phyloP scores from a whole-genome alignment of 108 stramenopile genomes.

The Chaetoceros muelleri region DNA sequence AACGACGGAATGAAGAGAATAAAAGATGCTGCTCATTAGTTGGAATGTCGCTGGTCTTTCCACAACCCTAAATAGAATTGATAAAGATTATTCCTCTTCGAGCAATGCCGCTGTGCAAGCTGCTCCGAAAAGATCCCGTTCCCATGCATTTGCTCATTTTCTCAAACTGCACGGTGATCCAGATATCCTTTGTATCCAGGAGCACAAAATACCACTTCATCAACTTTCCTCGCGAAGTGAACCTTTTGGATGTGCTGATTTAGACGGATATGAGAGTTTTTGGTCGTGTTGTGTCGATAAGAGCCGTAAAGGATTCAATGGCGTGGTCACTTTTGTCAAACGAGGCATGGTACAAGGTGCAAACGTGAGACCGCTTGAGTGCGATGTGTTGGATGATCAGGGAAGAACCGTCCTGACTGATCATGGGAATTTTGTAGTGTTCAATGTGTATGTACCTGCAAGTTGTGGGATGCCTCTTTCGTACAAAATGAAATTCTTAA shows the following conservation, averaged over 20 bases:
- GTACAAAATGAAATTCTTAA: conserved; percentile 74
- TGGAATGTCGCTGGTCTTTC: conserved; percentile 89
- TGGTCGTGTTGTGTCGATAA: conserved; percentile 67
- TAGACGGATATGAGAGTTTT: conserved; percentile 69
- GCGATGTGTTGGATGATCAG: conserved; percentile 65
- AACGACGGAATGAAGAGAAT: no score
- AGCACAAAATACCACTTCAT: conserved; percentile 72
- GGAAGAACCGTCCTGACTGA: conserved; percentile 88
- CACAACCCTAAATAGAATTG: conserved; percentile 57
- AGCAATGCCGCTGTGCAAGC: background rate
- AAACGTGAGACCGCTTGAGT: conserved; percentile 36
- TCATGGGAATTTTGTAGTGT: conserved; percentile 75
- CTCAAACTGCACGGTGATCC: conserved; percentile 41
- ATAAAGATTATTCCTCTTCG: conserved; percentile 22
- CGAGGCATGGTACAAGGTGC: conserved; percentile 36
- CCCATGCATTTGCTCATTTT: conserved; percentile 25
- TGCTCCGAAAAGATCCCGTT: background rate
- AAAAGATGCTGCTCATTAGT: conserved; percentile 60
- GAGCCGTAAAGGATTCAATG: conserved; percentile 68
- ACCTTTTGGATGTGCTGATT: conserved; percentile 40
- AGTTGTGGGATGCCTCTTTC: conserved; percentile 35
- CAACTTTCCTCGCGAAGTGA: conserved; percentile 54
- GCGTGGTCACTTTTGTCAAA: conserved; percentile 80
- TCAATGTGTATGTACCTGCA: conserved; percentile 90
- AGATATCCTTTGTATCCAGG: conserved; percentile 84